Evolutionary conservation across 768 basidiomycete genomes (phyloP).

Genomic region (Tremella yokohamensis): DNA sequence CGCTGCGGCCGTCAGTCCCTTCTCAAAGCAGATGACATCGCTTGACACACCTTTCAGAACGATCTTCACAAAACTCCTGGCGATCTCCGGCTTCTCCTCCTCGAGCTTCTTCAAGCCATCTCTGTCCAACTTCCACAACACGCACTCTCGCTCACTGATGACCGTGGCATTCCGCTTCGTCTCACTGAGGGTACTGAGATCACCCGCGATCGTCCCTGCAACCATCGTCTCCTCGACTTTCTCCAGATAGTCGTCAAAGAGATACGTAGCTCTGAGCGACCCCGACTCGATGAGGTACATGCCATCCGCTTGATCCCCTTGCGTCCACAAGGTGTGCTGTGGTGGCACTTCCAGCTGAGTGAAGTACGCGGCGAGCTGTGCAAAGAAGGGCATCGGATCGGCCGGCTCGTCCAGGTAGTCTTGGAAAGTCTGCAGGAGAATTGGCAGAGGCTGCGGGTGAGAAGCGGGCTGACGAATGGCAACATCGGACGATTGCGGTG

Average conservation of each 20-base stretch:
- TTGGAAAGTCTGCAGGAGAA: conserved; percentile 74
- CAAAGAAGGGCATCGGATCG: conserved; percentile 55
- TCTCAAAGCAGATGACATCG: too few relatives aligned
- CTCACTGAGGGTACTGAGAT: conserved; percentile 76
- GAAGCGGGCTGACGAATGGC: background rate
- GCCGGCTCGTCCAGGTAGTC: conserved; percentile 58
- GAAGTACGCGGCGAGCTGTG: conserved; percentile 68
- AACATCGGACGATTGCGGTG: background rate
- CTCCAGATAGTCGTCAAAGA: conserved; percentile 66
- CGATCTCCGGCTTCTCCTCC: conserved; percentile 58
- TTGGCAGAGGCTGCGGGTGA: conserved; percentile 64
- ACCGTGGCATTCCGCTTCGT: conserved; percentile 80
- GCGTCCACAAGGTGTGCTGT: conserved; percentile 68
- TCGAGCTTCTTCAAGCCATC: conserved; percentile 64
- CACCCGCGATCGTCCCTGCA: conserved; percentile 85
- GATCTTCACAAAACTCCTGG: conserved; percentile 48
- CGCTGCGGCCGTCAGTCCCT: conserved; percentile 22
- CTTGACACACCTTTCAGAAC: conserved; percentile 50
- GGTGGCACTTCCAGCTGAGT: conserved; percentile 60
- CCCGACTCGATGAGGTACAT: conserved; percentile 87
- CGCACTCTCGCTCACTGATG: conserved; percentile 69
- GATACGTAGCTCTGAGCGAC: conserved; percentile 75
- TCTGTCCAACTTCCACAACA: conserved; percentile 74
- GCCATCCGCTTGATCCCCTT: conserved; percentile 72
- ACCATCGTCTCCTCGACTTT: conserved; percentile 86